These are phyloP conservation scores for Acrocalymma vagum DNA, from an alignment of 2,329 filamentous ascomycete species.

Conservation along the genomic window DNA sequence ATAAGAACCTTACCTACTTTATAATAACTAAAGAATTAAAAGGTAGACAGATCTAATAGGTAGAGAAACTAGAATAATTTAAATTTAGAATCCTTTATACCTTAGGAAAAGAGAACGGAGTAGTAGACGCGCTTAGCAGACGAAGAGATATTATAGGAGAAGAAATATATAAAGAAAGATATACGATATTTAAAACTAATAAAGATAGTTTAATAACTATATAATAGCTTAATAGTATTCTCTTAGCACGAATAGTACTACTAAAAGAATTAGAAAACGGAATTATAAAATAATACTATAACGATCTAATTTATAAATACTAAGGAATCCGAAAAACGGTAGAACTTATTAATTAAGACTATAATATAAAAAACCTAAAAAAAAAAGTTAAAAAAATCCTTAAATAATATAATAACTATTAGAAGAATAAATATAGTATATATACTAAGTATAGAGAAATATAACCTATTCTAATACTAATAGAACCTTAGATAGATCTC, in stretches of 20 bases:
- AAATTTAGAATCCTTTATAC: slow-evolving; percentile 7
- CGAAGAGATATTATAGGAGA: slow-evolving; percentile 4
- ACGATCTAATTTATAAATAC: background rate
- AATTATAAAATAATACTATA: background rate
- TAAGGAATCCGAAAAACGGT: slow-evolving; percentile 1
- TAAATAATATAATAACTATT: slow-evolving; percentile 4
- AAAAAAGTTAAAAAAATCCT: slow-evolving; percentile 7
- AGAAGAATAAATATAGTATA: slow-evolving; percentile 12
- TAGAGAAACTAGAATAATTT: too few species aligned
- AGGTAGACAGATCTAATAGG: too few species aligned
- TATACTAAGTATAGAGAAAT: slow-evolving; percentile 10
- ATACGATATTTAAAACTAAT: slow-evolving; percentile 3
- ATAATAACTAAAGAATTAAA: too few species aligned
- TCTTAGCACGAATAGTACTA: background rate
- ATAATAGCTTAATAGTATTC: background rate
- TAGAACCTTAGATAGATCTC: slow-evolving; percentile 9
- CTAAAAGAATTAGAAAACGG: slow-evolving; percentile 1
- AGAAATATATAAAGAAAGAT: slow-evolving; percentile 2
- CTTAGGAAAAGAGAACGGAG: background rate
- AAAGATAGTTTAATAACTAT: background rate
- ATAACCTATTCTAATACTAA: slow-evolving; percentile 7
- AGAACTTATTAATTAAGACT: slow-evolving; percentile 8
- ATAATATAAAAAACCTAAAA: slow-evolving; percentile 6
- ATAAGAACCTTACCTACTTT: too few species aligned
- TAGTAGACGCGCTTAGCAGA: slow-evolving; percentile 7